Base-by-base conservation (phyloP, 257 asterid species). In the Solanum okadae region DNA sequence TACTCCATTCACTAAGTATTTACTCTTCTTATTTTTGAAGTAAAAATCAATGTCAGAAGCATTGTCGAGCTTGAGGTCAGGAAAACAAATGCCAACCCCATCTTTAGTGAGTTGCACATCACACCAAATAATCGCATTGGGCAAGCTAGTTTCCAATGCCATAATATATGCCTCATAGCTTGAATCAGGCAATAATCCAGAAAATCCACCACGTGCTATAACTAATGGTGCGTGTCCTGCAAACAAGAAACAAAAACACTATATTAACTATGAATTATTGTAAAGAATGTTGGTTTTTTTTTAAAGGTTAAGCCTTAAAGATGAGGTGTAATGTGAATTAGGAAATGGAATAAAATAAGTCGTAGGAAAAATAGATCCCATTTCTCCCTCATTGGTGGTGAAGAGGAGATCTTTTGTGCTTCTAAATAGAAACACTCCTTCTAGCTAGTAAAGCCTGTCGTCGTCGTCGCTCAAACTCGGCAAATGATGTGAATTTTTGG, bases 71-170 rank as follows among this genome's bases (percentile, higher is more conserved):
- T 56, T 90, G 86, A 95, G 84, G 85, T 92, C 94, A 2, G 98
- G 95, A 56, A 93, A 90, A 91, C 98, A 96, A 79, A 96, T 93
- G 6, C 96, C 99, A 10, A 38, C 91, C 83, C 90, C 96, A 94
- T 95, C 99, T 87, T 93, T 95, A 0, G 95, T 96, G 67, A 96
- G 98, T 88, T 96, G 99, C 83, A 96, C 94, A 85, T 95, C 95
- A 83, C 99, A 96, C 98, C 95, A 95, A 18, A 90, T 56, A 18
- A 89, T 88, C n/a, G 90, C 85, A 86, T 93, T 78, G 7, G 90
- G 37, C 87, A 91, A 88, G 73, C 96, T 90, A 15, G 92, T 88
- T 75, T 16, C 40, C 44, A 86, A 77, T 4, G 96, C 94, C 37
- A 90, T 31, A 5, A 2, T 1, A 88, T 94, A 95, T 16, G 99